Conservation (phyloP, 345 rosid genomes). For the Camelina hispida region DNA sequence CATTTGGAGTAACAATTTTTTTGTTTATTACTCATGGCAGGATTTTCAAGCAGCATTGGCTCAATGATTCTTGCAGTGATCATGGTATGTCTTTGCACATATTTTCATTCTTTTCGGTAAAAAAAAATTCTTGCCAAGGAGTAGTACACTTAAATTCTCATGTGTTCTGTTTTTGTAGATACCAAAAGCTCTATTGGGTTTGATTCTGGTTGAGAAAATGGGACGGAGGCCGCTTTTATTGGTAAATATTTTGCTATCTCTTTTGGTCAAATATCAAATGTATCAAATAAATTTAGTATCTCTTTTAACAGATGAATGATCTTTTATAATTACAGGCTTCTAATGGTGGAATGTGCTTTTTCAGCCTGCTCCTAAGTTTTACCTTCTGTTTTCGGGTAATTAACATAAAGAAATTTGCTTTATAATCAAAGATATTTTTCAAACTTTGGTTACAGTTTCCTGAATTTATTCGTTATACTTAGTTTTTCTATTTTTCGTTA, state of each 20-base stretch:
- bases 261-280: conserved; percentile 1
- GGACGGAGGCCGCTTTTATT: conserved; percentile 59
- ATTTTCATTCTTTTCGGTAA: neutral
- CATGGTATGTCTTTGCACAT: conserved; percentile 44
- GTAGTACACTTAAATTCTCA: neutral
- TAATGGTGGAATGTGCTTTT: conserved; percentile 52
- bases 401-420: neutral
- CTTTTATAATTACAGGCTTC: conserved; percentile 49
- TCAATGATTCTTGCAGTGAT: conserved; percentile 46
- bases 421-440: neutral
- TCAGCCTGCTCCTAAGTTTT: conserved; percentile 47
- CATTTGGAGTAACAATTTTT: conserved; percentile 2
- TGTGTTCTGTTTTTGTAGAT: conserved; percentile 37
- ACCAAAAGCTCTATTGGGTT: conserved; percentile 33
- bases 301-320: conserved; percentile 22
- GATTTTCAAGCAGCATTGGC: conserved; percentile 49
- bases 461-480: neutral
- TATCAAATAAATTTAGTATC: neutral
- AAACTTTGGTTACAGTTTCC: neutral
- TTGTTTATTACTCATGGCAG: conserved; percentile 39
- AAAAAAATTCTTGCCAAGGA: neutral
- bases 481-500: neutral
- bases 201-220: conserved; percentile 50
- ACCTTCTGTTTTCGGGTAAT: conserved; percentile 66
- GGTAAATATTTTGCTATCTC: conserved; percentile 33